Percentiles rank a stretch among this genome's conserved stretches.
Evolutionary conservation across 257 asterid species (phyloP).

Genomic region (Capsicum chinense): DNA sequence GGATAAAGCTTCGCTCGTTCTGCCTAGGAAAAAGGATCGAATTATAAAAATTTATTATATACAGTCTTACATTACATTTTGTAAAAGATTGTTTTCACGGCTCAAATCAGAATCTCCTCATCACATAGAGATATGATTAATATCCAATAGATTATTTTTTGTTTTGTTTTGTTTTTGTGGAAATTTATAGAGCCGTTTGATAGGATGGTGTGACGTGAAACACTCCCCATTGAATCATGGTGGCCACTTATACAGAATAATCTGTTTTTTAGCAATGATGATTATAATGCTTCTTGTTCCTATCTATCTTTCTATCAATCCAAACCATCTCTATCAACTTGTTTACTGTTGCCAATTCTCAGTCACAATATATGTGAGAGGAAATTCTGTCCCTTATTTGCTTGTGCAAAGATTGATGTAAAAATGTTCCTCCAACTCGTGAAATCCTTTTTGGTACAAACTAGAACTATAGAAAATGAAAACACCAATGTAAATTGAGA

Average conservation of each 20-base stretch:
- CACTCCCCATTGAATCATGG: slow-evolving; percentile 41
- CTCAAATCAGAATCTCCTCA: too few species aligned
- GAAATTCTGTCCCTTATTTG: not conserved
- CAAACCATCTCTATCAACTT: not conserved
- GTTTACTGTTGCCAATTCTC: not conserved
- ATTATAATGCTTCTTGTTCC: slow-evolving; percentile 18
- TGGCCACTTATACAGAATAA: slow-evolving; percentile 45
- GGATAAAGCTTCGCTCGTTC: too few species aligned
- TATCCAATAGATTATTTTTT: too few species aligned
- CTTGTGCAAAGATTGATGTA: not conserved
- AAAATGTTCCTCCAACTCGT: too few species aligned
- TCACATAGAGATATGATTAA: too few species aligned
- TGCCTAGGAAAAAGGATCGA: too few species aligned
- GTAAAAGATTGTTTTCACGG: too few species aligned
- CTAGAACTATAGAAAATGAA: too few species aligned
- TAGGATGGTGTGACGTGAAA: slow-evolving; percentile 57
- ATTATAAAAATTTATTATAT: too few species aligned
- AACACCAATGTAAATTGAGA: too few species aligned
- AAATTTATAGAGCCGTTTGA: slow-evolving; percentile 29
- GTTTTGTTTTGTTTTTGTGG: not conserved
- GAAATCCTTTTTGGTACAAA: too few species aligned
- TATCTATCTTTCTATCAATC: not conserved
- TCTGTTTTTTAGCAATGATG: slow-evolving; percentile 44
- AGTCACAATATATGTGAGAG: not conserved
- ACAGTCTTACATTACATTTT: too few species aligned